Evolutionary conservation across 2,329 filamentous ascomycete genomes (phyloP).

Genomic region (Elsinoe necatrix): DNA sequence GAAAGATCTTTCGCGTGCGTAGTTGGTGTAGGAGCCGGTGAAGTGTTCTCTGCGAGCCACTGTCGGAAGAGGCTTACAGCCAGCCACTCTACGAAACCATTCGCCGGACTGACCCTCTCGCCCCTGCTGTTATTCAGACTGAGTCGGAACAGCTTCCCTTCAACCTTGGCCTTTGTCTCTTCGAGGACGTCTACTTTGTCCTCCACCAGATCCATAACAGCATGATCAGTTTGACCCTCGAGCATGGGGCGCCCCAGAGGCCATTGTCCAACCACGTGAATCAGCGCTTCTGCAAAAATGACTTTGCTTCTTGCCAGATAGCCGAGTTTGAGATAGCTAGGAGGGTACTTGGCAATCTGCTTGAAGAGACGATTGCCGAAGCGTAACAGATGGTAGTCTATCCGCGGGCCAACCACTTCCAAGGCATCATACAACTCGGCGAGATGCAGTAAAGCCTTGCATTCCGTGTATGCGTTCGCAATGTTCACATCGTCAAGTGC

Average conservation of each 20-base stretch:
- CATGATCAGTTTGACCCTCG: conserved; percentile 60
- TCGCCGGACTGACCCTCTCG: conserved; percentile 71
- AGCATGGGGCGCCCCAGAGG: conserved; percentile 71
- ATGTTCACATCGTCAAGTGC: conserved; percentile 78
- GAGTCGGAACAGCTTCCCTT: conserved; percentile 73
- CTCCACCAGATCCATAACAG: conserved; percentile 81
- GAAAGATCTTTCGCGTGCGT: conserved; percentile 17
- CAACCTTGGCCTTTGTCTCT: conserved; percentile 69
- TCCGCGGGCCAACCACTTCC: conserved; percentile 74
- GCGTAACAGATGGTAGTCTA: conserved; percentile 87
- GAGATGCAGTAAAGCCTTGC: conserved; percentile 76
- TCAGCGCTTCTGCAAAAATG: conserved; percentile 67
- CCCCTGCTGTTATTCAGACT: conserved; percentile 69
- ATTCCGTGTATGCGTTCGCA: conserved; percentile 85
- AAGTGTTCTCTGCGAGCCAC: conserved; percentile 86
- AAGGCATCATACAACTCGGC: conserved; percentile 95
- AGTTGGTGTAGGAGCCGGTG: conserved; percentile 40
- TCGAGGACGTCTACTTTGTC: conserved; percentile 91
- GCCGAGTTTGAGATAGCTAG: conserved; percentile 81
- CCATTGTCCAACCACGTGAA: conserved; percentile 94
- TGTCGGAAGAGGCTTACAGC: conserved; percentile 80
- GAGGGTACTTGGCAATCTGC: conserved; percentile 92
- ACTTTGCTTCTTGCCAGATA: conserved; percentile 76
- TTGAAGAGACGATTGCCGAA: conserved; percentile 90
- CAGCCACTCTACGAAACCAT: conserved; percentile 81